Evolutionary conservation across 2,329 filamentous ascomycete genomes (phyloP).

Genomic region (Monosporascus sp.): DNA sequence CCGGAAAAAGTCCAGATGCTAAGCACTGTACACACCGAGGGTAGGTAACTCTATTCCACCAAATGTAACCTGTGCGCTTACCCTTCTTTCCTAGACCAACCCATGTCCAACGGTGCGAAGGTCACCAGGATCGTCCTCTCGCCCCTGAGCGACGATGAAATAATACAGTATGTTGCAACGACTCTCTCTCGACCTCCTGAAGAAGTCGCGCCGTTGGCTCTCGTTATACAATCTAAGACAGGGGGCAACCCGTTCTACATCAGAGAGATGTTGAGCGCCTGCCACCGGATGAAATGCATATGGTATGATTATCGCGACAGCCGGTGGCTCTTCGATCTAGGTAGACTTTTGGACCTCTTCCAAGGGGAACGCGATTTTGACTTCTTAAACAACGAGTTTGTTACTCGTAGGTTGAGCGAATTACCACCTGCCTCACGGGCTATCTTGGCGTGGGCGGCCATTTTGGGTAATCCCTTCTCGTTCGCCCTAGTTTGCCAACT

Average conservation of each 20-base stretch:
- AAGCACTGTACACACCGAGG: conserved; percentile 48
- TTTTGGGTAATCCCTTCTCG: conserved; percentile 78
- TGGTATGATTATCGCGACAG: conserved; percentile 85
- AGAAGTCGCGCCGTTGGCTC: conserved; percentile 70
- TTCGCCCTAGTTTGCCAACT: conserved; percentile 75
- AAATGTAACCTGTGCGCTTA: conserved; percentile 4
- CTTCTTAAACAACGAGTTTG: conserved; percentile 76
- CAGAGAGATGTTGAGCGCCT: conserved; percentile 82
- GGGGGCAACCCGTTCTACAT: conserved; percentile 88
- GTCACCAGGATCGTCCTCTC: conserved; percentile 67
- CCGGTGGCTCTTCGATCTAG: conserved; percentile 79
- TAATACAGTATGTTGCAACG: conserved; percentile 73
- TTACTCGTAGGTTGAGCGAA: conserved; percentile 71
- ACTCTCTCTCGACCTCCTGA: conserved; percentile 71
- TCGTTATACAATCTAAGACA: conserved; percentile 85
- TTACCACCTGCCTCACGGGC: conserved; percentile 68
- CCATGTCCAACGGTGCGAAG: conserved; percentile 44
- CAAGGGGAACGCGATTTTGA: conserved; percentile 72
- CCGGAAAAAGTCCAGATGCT: conserved; percentile 52
- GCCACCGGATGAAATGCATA: conserved; percentile 79
- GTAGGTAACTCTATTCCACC: conserved; percentile 23
- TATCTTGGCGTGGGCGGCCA: conserved; percentile 79
- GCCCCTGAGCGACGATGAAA: conserved; percentile 73
- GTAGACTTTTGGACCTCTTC: conserved; percentile 81
- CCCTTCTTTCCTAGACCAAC: conserved; percentile 31